Percentiles rank a stretch among this genome's conserved stretches.
phyloP scores from a whole-genome alignment of 2,329 filamentous ascomycete genomes.

The Delphinella strobiligena region DNA sequence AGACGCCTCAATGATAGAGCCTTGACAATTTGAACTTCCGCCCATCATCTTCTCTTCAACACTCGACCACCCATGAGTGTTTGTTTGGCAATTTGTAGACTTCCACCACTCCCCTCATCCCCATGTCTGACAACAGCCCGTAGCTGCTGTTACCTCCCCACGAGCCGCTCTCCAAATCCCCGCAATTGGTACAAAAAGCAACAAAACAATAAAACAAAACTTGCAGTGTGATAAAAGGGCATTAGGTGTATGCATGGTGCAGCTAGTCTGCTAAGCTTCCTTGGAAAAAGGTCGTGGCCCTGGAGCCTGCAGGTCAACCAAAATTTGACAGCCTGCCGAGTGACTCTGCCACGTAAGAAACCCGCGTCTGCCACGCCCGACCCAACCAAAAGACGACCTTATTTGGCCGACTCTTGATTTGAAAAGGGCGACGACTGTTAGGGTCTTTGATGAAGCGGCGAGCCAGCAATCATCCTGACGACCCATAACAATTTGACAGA shows the following conservation, averaged over 20 bases:
- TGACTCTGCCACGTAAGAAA: conserved; percentile 24
- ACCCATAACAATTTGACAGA: conserved; percentile 5
- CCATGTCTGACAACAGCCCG: not conserved
- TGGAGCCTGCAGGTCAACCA: conserved; percentile 16
- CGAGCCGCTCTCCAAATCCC: conserved; percentile 8
- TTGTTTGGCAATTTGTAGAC: conserved; percentile 3
- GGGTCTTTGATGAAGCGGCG: conserved; percentile 1
- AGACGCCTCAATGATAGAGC: too few relatives aligned
- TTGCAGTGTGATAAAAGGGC: conserved; percentile 3
- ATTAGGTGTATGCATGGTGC: conserved; percentile 5
- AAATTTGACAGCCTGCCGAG: conserved; percentile 24
- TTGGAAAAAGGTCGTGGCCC: conserved; percentile 2
- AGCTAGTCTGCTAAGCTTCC: conserved; percentile 6
- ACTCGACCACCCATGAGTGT: not conserved
- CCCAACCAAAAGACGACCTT: conserved; percentile 3
- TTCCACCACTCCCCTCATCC: not conserved
- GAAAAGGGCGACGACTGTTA: not conserved
- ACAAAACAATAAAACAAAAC: conserved; percentile 3
- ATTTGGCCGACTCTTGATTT: conserved; percentile 3
- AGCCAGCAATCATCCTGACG: conserved; percentile 4
- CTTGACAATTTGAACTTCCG: too few relatives aligned
- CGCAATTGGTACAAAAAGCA: conserved; percentile 5
- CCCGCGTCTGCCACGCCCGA: conserved; percentile 3
- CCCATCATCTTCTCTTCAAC: not conserved
- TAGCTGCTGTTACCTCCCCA: conserved; percentile 11